Base-by-base conservation (phyloP, 345 rosid species). In the Citrus australasica region DNA sequence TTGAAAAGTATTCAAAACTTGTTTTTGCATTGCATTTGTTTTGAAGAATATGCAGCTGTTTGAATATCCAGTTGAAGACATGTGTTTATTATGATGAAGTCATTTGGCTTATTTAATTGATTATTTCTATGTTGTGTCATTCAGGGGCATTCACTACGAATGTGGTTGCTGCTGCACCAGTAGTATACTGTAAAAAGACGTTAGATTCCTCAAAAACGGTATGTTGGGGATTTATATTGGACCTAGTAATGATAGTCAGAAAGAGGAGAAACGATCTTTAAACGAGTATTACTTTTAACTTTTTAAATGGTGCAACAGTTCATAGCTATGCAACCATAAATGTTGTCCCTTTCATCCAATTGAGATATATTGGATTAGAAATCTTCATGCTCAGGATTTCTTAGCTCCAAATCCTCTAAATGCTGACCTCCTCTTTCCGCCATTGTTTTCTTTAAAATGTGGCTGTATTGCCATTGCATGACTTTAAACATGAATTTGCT, bases 121-220 rank as follows among this genome's bases (percentile, higher is more conserved):
- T 62, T 67, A 51, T 76, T 72, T 62, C 17, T 64, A 42, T 75
- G 27, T 28, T 8, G 6, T 40, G 19, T 59, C 14, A n/a, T 81
- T 53, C 87, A 94, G 98, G 99, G 14, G 87, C 92, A 67, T 92
- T 96, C 82, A 94, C 99, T 30, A 87, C 84, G 10, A 94, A 92
- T 77, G 82, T 96, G 73, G 97, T 96, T 85, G 95, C 97, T 63
- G 99, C 99, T 73, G 99, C 99, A 79, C 97, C 98, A 7, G 94
- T 96, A 4, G 59, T 92, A 75, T 90, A 96, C 82, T 94, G 98
- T 84, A 92, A 89, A 83, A 88, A 83, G 27, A 82, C 85, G 22
- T 83, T 92, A 60, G 91, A 88, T 65, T 76, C 55, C 25, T 88
- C 89, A 0, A 79, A 86, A 78, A 89, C 84, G 76, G 98, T 96